Percentiles rank a stretch among this genome's conserved stretches.
These are phyloP conservation scores for Pelagomonas calceolata DNA, from an alignment of 108 stramenopile species.

Conservation along the genomic window DNA sequence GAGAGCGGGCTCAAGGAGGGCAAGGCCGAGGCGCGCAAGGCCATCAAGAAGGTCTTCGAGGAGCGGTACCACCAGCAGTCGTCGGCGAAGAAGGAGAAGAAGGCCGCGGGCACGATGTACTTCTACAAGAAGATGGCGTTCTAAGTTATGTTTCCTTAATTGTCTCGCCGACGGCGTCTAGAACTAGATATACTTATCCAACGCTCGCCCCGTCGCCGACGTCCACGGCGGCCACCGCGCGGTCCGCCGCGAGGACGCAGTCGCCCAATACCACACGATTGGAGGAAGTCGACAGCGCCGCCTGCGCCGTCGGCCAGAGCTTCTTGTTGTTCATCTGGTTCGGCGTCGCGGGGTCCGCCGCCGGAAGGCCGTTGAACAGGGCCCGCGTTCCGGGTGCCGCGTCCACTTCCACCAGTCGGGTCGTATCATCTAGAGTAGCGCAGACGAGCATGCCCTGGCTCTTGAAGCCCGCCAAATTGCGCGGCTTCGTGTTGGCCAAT, in stretches of 20 bases:
- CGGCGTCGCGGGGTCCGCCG: neutral
- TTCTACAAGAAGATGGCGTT: slow-evolving; percentile 95
- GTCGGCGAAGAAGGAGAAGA: slow-evolving; percentile 82
- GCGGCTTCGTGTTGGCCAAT: neutral
- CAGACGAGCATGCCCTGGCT: neutral
- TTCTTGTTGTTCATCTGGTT: neutral
- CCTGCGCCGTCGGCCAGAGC: neutral
- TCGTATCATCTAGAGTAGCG: neutral
- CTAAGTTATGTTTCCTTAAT: no score
- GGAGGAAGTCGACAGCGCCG: neutral
- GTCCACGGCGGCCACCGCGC: no score
- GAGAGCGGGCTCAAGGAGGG: slow-evolving; percentile 72
- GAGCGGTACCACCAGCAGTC: slow-evolving; percentile 83
- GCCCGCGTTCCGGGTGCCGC: neutral
- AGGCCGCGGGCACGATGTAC: slow-evolving; percentile 80
- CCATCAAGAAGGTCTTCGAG: slow-evolving; percentile 87
- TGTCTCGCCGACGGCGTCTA: no score
- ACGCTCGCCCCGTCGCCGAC: no score
- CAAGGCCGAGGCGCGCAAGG: slow-evolving; percentile 74
- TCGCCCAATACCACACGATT: neutral
- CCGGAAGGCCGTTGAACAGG: neutral
- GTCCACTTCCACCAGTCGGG: neutral
- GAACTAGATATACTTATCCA: no score
- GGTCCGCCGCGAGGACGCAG: no score
- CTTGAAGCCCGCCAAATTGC: neutral